Evolutionary conservation across 768 basidiomycete genomes (phyloP), one percentile per base, ranked within the genome.

Genomic region (Lentinula detonsa): DNA sequence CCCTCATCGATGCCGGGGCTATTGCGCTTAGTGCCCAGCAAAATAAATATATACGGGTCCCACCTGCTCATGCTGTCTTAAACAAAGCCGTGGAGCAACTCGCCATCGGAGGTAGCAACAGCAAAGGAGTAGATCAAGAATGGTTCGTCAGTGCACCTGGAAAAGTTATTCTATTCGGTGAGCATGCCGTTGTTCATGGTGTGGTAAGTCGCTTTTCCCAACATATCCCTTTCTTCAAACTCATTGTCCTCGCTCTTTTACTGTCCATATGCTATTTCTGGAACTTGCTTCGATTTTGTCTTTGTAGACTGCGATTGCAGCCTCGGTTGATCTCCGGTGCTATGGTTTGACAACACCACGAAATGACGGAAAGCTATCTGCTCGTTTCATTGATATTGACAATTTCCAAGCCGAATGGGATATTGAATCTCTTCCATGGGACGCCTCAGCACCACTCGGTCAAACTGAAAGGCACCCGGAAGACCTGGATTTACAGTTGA

Each of bases 151-250:
- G 93, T 61, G 94, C 97, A 2, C 97, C 97, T 7, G 97, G 97
- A 28, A 99, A 99, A 71, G 91, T 98, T 61, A 98, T 99, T 65
- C 73, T 99, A 63, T 99, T 98, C 65, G 97, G 97, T 52, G 97
- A 99, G 75, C 97, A 99, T 73, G 96, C 97, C 16, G 97, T 99
- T 55, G 97, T 99, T 18, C 89, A 98, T 71, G 97, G 97, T 58
- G 90, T 94, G 55, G 94, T 95, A 70, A 81, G 92, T 85, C 7
- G 28, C 28, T 28, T 28, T 28, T 28, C 28, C 28, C 28, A 28
- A 28, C 4, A 28, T 28, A 28, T 28, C 28, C 28, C 28, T 28
- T 28, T 62, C 33, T 28, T 52, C 51, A 37, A 33, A 39, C 48
- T 49, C 13, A 43, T 59, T 16, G 33, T 57, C 64, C 50, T 39